Conservation (phyloP, 805 yeast genomes). For the Myxozyma vanderwaltii region DNA sequence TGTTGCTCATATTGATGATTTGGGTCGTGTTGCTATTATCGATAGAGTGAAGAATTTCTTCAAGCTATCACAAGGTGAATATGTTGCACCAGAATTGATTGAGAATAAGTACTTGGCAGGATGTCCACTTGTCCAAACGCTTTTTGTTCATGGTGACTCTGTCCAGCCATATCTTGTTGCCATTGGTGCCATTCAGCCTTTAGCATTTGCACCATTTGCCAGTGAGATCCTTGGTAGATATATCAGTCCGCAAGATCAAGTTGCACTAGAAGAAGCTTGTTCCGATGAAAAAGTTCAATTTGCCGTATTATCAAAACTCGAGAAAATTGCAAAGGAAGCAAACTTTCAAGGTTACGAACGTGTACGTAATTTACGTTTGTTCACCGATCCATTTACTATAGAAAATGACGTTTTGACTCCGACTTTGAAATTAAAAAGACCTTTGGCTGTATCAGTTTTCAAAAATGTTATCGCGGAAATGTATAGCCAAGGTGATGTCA, state of each 20-base stretch:
- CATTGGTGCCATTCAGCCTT: constrained; percentile 61
- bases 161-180: constrained; percentile 59
- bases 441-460: constrained; percentile 51
- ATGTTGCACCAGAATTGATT: constrained; percentile 76
- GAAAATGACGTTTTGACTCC: constrained; percentile 69
- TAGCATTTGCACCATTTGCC: constrained; percentile 44
- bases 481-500: constrained; percentile 50
- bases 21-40: constrained; percentile 61
- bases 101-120: constrained; percentile 63
- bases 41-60: constrained; percentile 81
- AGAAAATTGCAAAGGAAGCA: constrained; percentile 42
- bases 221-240: constrained; percentile 39
- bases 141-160: constrained; percentile 67
- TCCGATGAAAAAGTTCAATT: constrained; percentile 45
- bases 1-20: constrained; percentile 54
- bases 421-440: constrained; percentile 59
- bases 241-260: constrained; percentile 37
- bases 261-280: constrained; percentile 40
- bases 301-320: constrained; percentile 46
- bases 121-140: constrained; percentile 55
- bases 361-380: constrained; percentile 56
- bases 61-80: constrained; percentile 48
- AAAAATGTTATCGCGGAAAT: constrained; percentile 45
- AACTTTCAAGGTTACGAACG: constrained; percentile 65
- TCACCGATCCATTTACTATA: constrained; percentile 62